Evolutionary conservation across 2,329 filamentous ascomycete genomes (phyloP), one percentile per base, ranked within the genome.

Genomic region (Botrytis aclada): DNA sequence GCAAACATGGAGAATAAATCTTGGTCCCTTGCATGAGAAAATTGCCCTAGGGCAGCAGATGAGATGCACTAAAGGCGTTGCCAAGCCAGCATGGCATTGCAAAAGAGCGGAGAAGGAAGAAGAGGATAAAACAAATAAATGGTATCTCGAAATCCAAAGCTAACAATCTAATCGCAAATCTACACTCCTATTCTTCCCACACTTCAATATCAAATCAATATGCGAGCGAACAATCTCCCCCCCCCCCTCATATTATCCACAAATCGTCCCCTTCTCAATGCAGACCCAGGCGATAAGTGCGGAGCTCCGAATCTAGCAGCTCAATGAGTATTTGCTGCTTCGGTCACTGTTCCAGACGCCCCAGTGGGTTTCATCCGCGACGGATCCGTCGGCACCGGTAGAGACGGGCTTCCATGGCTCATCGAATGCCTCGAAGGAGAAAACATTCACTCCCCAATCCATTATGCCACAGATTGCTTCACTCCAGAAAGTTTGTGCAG

Each of bases 371-470:
- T 93, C 90, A 78, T 90, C 87, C 65, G 85, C 86, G 18, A 83
- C 82, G 76, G 86, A 81, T 75, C 90, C 90, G 78, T 90, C 88
- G 80, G 91, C 86, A 78, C 91, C 90, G 74, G 86, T 82, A 76
- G 86, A 87, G 62, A 84, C 81, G 71, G 90, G 89, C 87, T 93
- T 93, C 88, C 89, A 92, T 74, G 87, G 84, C 86, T 93, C 91
- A 77, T 92, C 90, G 77, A 91, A 92, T 61, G 90, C 90, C 85
- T 93, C 90, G 77, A 93, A 93, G 83, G 88, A 91, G 83, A 93
- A 93, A 72, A 89, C 87, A 78, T 92, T 91, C 75, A 89, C 85
- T 74, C 88, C 89, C 88, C 89, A 92, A 75, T 84, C 85, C 51
- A 92, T 82, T 79, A 91, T 86, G 69, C 86, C 86, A 81, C 91